A percentile compares a stretch with the other conserved stretches of the same genome.
These are phyloP conservation scores for Serendipita sp. DNA, from an alignment of 768 basidiomycete species.

Conservation along the genomic window DNA sequence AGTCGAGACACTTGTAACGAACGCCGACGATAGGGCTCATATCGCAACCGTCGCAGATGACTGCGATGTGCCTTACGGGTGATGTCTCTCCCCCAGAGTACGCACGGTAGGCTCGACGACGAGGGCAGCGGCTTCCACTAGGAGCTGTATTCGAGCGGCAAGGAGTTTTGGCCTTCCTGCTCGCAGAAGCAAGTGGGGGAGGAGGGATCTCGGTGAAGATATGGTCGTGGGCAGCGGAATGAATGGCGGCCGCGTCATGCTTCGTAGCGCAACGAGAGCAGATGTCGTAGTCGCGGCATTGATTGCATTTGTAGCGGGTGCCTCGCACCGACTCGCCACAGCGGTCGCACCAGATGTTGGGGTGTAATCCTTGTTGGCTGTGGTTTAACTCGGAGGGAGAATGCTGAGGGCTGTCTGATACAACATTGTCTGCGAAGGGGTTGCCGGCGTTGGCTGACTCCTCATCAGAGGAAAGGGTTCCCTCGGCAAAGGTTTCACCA, in stretches of 20 bases:
- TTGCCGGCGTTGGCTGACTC: background rate
- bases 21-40: constrained; percentile 37
- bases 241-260: background rate
- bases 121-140: background rate
- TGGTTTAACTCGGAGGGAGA: background rate
- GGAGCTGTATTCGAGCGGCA: background rate
- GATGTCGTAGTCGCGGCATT: constrained; percentile 16
- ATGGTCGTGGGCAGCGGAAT: background rate
- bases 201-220: background rate
- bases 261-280: background rate
- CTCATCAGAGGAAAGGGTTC: constrained; percentile 7
- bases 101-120: background rate
- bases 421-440: background rate
- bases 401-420: background rate
- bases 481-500: constrained; percentile 22
- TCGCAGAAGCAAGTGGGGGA: background rate
- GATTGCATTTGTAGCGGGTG: constrained; percentile 17
- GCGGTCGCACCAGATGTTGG: constrained; percentile 17
- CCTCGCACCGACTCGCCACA: constrained; percentile 17
- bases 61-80: constrained; percentile 32
- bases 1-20: constrained; percentile 70
- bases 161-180: background rate
- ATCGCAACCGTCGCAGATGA: constrained; percentile 54
- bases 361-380: constrained; percentile 8
- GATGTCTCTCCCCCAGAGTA: constrained; percentile 8